Evolutionary conservation across 257 asterid genomes (phyloP).

Genomic region (Fraxinus anomala): DNA sequence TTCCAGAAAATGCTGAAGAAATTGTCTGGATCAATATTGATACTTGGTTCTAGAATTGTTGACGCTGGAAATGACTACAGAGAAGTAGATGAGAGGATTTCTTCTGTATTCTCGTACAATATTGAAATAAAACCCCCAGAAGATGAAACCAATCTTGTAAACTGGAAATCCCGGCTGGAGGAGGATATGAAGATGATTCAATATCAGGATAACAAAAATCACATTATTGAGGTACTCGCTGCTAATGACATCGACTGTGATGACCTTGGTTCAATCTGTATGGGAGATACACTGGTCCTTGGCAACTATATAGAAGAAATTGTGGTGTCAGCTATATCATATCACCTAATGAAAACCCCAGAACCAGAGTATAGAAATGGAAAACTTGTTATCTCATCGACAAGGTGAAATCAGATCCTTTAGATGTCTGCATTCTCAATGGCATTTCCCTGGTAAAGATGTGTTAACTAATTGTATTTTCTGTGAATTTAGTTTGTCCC

Average conservation of each 20-base stretch:
- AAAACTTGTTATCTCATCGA: constrained; percentile 77
- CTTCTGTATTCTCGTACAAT: constrained; percentile 74
- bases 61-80: constrained; percentile 49
- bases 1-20: constrained; percentile 83
- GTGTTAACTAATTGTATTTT: constrained; percentile 34
- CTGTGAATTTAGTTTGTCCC: constrained; percentile 59
- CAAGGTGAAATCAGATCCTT: constrained; percentile 44
- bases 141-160: constrained; percentile 68
- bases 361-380: constrained; percentile 81
- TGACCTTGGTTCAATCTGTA: constrained; percentile 73
- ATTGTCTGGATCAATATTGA: constrained; percentile 66
- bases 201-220: constrained; percentile 71
- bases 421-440: neutral
- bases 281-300: constrained; percentile 68
- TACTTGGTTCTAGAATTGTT: constrained; percentile 78
- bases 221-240: constrained; percentile 79
- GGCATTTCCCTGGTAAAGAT: neutral
- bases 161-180: constrained; percentile 84
- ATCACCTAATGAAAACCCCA: constrained; percentile 71
- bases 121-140: constrained; percentile 83
- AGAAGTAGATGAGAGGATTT: constrained; percentile 61
- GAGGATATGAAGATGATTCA: constrained; percentile 88
- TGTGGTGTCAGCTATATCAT: constrained; percentile 82
- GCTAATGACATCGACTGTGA: constrained; percentile 85
- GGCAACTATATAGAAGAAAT: constrained; percentile 82